Base-by-base conservation (phyloP, 306 rosid species). In the Casuarina cunninghamiana region DNA sequence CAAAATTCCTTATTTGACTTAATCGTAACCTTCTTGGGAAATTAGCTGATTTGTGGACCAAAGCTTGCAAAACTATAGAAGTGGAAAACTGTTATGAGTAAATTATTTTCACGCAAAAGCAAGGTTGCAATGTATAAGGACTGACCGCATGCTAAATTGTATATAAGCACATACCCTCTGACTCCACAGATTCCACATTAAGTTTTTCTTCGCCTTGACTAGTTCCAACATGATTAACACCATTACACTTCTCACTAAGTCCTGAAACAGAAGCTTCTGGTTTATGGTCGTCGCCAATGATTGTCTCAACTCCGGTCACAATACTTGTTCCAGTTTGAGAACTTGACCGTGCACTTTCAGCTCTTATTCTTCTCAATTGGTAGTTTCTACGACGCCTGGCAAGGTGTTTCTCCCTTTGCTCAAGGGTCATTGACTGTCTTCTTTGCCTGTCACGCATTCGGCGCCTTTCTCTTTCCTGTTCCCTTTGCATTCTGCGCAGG, bases 321-420 rank as follows among this genome's bases (percentile, higher is more conserved):
- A 78, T 73, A 79, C 89, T 83, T 17, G 78, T 70, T 75, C 71
- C 73, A 50, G 73, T 42, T 19, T 54, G 77, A 54, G 69, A 73
- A 73, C 77, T 76, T n/a, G 39, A 72, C 6, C 79, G 69, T 9
- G 70, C 75, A 79, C 76, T 80, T 19, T 84, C 91, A 76, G 88
- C 90, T 86, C 89, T 88, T n/a, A 88, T 84, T 79, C 94, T 85
- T 72, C 97, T 57, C 3, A 93, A 87, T 48, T 90, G 97, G 21
- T 91, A 91, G 79, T 91, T 93, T 78, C 90, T 81, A n/a, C 97
- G 88, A 17, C 98, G 91, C n/a, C 98, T 80, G 0, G 93, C 96
- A 9, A 91, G 92, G 69, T 90, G 98, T 51, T 88, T 82, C 55
- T 93, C 97, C 57, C 93, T 87, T 80, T 93, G 98, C 54, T 93